phyloP scores from a whole-genome alignment of 371 early-diverging fungal species.

The Paraphysoderma sedebokerense region DNA sequence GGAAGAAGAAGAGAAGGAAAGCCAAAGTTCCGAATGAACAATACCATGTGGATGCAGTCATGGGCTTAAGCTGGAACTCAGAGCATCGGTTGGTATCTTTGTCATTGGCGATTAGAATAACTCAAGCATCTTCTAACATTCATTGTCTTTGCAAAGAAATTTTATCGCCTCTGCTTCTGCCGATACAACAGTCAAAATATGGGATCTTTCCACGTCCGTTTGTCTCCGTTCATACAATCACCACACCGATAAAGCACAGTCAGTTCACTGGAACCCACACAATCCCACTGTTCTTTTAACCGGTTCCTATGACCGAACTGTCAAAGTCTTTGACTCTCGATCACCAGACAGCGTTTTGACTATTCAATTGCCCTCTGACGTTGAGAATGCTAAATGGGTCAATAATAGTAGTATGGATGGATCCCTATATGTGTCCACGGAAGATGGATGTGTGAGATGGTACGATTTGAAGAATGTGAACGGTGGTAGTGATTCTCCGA shows the following conservation, averaged over 20 bases:
- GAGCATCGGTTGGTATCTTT: neutral
- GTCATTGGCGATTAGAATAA: constrained; percentile 8
- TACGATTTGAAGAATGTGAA: constrained; percentile 55
- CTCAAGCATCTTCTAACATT: constrained; percentile 2
- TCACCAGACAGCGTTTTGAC: constrained; percentile 40
- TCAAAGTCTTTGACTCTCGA: constrained; percentile 55
- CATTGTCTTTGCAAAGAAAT: constrained; percentile 23
- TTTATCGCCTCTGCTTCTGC: constrained; percentile 82
- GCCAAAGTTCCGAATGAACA: constrained; percentile 37
- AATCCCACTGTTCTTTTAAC: constrained; percentile 1
- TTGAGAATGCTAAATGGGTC: constrained; percentile 83
- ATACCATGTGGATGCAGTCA: constrained; percentile 73
- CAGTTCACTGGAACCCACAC: neutral
- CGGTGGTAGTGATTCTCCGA: constrained; percentile 8
- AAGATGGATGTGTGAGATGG: constrained; percentile 73
- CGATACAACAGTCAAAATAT: constrained; percentile 88
- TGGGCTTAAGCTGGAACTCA: neutral
- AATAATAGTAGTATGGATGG: constrained; percentile 38
- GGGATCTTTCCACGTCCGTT: constrained; percentile 64
- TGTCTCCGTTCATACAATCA: constrained; percentile 60
- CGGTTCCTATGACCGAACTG: constrained; percentile 3
- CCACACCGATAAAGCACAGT: constrained; percentile 64
- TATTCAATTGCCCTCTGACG: constrained; percentile 61
- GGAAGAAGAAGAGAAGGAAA: constrained; percentile 29
- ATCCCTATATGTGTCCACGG: constrained; percentile 47